A percentile compares a stretch with the other conserved stretches of the same genome.
These are phyloP conservation scores for Pythium rishiriense DNA, from an alignment of 352 stramenopile genomes.

Conservation along the genomic window DNA sequence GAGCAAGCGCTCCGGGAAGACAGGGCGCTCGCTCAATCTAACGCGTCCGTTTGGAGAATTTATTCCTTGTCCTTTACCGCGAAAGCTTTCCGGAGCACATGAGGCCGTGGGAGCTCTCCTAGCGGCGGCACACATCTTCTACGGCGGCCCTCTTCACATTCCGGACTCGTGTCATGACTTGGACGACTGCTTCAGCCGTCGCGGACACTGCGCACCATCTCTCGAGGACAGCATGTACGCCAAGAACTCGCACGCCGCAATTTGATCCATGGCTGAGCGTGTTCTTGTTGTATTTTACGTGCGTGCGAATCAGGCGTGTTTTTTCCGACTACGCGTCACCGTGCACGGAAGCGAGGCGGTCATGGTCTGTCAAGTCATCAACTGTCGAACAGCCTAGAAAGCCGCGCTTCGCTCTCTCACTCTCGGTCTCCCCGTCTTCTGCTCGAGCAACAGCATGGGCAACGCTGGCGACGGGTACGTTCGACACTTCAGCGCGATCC, in stretches of 20 bases:
- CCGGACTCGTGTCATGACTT: neutral
- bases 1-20: neutral
- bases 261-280: neutral
- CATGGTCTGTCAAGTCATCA: conserved; percentile 1
- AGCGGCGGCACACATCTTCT: neutral
- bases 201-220: neutral
- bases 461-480: conserved; percentile 1
- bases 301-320: conserved; percentile 2
- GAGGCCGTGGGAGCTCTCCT: neutral
- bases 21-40: neutral
- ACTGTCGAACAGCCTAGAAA: neutral
- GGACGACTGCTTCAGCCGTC: neutral
- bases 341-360: neutral
- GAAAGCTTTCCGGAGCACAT: neutral
- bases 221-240: neutral
- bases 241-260: neutral
- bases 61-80: conserved; percentile 1
- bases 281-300: neutral
- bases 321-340: neutral
- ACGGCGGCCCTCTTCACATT: neutral
- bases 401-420: neutral
- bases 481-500: neutral
- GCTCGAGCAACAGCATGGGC: neutral
- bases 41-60: conserved; percentile 3
- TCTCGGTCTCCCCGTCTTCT: neutral